These are phyloP conservation scores for Vigna nakashimae DNA, from an alignment of 306 rosid species.

Conservation along the genomic window DNA sequence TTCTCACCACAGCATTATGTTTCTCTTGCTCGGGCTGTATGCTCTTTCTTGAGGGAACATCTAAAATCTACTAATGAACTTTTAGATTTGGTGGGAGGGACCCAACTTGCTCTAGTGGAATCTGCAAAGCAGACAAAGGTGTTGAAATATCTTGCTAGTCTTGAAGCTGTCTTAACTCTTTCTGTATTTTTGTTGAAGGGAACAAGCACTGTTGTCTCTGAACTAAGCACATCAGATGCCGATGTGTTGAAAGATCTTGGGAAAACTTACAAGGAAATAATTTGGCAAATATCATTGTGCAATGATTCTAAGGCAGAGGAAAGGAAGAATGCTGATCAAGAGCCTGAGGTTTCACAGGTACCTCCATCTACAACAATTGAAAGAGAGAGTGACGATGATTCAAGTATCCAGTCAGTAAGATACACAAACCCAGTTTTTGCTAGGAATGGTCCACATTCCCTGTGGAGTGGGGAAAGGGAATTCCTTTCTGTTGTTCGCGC, in stretches of 20 bases:
- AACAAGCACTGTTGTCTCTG: conserved; percentile 81
- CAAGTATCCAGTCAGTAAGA: conserved; percentile 78
- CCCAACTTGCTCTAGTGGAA: conserved; percentile 81
- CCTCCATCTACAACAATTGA: conserved; percentile 69
- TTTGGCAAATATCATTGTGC: conserved; percentile 91
- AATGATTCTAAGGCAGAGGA: conserved; percentile 81
- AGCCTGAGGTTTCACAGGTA: conserved; percentile 72
- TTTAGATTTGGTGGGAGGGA: conserved; percentile 76
- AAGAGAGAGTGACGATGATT: conserved; percentile 96
- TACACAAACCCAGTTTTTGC: conserved; percentile 83
- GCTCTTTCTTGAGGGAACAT: conserved; percentile 83
- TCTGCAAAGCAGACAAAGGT: conserved; percentile 68
- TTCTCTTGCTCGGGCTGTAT: conserved; percentile 88
- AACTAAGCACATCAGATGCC: conserved; percentile 85
- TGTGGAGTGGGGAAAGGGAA: conserved; percentile 92
- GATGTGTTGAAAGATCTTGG: conserved; percentile 94
- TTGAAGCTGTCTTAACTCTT: conserved; percentile 81
- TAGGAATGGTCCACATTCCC: conserved; percentile 81
- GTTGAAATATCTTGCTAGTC: conserved; percentile 82
- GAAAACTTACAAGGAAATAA: conserved; percentile 79
- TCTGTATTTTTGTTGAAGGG: conserved; percentile 90
- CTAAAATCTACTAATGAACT: conserved; percentile 88
- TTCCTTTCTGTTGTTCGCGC: conserved; percentile 91
- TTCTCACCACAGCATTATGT: conserved; percentile 94
- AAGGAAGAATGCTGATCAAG: conserved; percentile 76